A percentile compares a stretch with the other conserved stretches of the same genome.
Evolutionary conservation across 2,329 filamentous ascomycete species (phyloP).

Genomic region (Cytospora mali): DNA sequence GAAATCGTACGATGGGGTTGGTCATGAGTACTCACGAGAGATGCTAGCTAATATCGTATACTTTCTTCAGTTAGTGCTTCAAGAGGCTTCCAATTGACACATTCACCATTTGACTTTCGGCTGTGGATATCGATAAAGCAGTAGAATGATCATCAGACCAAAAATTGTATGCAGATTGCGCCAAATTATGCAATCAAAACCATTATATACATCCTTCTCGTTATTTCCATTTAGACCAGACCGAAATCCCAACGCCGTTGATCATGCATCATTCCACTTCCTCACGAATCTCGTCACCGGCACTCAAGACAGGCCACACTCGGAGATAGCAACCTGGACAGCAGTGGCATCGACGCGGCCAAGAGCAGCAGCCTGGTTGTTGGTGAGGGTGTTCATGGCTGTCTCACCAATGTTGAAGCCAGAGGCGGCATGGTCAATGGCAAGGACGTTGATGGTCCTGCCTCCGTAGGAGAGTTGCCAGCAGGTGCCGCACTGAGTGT

Average conservation of each 20-base stretch:
- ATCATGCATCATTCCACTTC: neutral
- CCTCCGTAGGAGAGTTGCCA: constrained; percentile 57
- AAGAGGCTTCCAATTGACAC: neutral
- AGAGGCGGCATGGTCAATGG: constrained; percentile 52
- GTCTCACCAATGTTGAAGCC: constrained; percentile 61
- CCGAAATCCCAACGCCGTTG: neutral
- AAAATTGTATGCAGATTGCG: constrained; percentile 33
- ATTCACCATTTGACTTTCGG: neutral
- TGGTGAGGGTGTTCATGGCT: constrained; percentile 60
- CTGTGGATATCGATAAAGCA: neutral
- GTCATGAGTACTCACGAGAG: constrained; percentile 48
- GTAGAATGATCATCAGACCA: neutral
- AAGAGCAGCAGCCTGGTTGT: constrained; percentile 50
- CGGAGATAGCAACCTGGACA: constrained; percentile 44
- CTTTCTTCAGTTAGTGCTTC: constrained; percentile 34
- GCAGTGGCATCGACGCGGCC: constrained; percentile 56
- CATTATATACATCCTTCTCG: neutral
- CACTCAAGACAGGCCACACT: constrained; percentile 41
- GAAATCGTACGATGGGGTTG: constrained; percentile 44
- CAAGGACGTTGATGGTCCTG: constrained; percentile 56
- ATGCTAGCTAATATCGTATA: constrained; percentile 44
- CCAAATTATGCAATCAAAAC: neutral
- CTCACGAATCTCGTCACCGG: neutral
- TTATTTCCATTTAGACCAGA: neutral
- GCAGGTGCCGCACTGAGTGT: constrained; percentile 58